Evolutionary conservation across 2,329 filamentous ascomycete species (phyloP), one percentile per base, ranked within the genome.

Genomic region (Pseudocercospora ulei): DNA sequence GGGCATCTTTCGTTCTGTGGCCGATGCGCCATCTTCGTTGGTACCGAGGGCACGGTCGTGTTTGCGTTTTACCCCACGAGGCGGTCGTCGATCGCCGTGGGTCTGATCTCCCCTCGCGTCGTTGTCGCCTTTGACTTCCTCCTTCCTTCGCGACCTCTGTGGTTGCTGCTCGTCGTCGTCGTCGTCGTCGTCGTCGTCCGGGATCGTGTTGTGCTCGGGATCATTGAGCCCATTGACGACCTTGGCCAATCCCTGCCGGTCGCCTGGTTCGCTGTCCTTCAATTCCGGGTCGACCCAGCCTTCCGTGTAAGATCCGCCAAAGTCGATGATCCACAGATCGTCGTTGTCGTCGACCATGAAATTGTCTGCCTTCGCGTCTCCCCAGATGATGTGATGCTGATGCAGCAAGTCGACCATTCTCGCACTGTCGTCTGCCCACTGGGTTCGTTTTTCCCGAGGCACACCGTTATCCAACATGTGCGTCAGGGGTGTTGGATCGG

Each of bases 351-450:
- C 60, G 6, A 63, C 57, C 50, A 64, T 47, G 50, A 64, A 61
- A 28, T 64, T 64, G 38, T 62, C 61, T 4, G 60, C 56, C 47
- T 64, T 63, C 1, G 57, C 60, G 35, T 64, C 61, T 8, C 62
- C 61, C 60, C 60, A 64, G 2, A 62, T 44, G 13, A 64, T 56
- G 8, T 48, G 45, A 20, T 57, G 39, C 18, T 55, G 49, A 41
- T 64, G 61, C 12, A 64, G 52, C n/a, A 51, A 1, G 24, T 51
- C 46, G 1, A 51, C 49, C 44, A 56, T 55, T 13, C 52, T 44
- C 9, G 50, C 46, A 1, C 51, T 47, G 20, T 59, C 56, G 4
- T 41, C 39, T 1, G 57, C 55, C 58, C 58, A 61, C 17, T 46
- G 35, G 22, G 50, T 49, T 5, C 57, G 54, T 25, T 56, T 53